Evolutionary conservation across 2,329 filamentous ascomycete genomes (phyloP).

Genomic region (Passalora sequoiae): DNA sequence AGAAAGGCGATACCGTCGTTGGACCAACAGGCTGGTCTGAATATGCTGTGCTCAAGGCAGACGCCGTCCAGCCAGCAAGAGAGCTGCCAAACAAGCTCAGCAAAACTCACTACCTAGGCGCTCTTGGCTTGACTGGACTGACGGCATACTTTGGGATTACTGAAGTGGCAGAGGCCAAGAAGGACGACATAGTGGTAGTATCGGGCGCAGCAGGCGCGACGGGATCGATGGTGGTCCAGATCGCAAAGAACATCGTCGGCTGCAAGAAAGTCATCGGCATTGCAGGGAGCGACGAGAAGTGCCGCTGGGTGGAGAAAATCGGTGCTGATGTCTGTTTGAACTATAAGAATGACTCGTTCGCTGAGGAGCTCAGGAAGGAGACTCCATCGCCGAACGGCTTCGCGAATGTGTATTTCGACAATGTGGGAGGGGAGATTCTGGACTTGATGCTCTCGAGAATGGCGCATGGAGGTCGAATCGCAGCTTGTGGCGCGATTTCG

Average conservation of each 20-base stretch:
- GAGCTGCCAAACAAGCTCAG: constrained; percentile 33
- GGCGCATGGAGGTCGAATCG: constrained; percentile 56
- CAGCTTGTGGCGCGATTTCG: constrained; percentile 66
- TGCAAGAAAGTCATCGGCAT: constrained; percentile 48
- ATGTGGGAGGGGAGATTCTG: constrained; percentile 67
- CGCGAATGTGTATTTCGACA: constrained; percentile 67
- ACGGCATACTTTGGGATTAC: constrained; percentile 48
- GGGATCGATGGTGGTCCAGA: constrained; percentile 49
- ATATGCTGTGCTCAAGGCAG: constrained; percentile 37
- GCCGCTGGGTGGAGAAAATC: constrained; percentile 46
- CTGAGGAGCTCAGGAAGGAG: constrained; percentile 42
- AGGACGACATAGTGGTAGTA: constrained; percentile 44
- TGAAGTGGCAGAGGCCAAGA: constrained; percentile 36
- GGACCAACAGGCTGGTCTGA: constrained; percentile 39
- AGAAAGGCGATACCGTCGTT: constrained; percentile 36
- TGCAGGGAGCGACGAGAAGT: constrained; percentile 50
- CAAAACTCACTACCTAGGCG: constrained; percentile 44
- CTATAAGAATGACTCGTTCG: constrained; percentile 49
- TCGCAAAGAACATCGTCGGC: constrained; percentile 42
- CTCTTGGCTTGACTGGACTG: constrained; percentile 40
- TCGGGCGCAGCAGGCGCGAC: constrained; percentile 48
- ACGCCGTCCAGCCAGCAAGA: constrained; percentile 20
- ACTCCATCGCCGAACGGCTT: constrained; percentile 37
- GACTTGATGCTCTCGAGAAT: constrained; percentile 62
- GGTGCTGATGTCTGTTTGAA: constrained; percentile 51